Base-by-base conservation (phyloP, 345 rosid species). In the Salix suchowensis region DNA sequence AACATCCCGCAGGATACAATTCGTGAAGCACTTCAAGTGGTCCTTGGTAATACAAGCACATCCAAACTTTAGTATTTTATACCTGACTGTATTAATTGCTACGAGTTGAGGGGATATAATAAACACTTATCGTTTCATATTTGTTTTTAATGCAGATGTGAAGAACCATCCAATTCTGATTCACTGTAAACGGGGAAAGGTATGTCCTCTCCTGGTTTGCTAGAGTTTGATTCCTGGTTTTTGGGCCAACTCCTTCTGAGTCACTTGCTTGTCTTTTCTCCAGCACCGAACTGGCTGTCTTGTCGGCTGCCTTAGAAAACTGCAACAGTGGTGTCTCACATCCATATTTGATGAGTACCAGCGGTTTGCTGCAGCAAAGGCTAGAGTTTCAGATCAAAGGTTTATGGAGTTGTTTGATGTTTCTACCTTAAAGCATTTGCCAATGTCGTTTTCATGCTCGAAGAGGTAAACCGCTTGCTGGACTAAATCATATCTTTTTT, bases 241-340 rank as follows among this genome's bases (percentile, higher is more conserved):
- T 19, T 42, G 72, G 60, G 67, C 44, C 18, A 67, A 4, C 48
- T 19, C 19, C 61, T 65, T 70, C 68, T 30, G 44, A 66, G 64
- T 30, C 64, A 34, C 24, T 2, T 46, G 26, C 21, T 67, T 72
- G 37, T 68, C 30, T 18, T 71, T 24, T 72, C 40, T 86, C 52
- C 91, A 95, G 98, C 98, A 95, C 68, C 96, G 98, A 61, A 95
- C 98, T 11, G 98, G 98, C 64, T 91, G 96, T 82, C 82, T 93
- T 3, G 98, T 95, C 15, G 98, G 97, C 40, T 95, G 98, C 88
- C 80, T 95, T 86, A 91, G 98, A 81, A 95, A 91, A 81, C 77
- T 91, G 75, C 98, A 95, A 77, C 87, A 87, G 68, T 93, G 98
- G 98, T 91, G 98, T 74, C 86, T 95, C 44, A 42, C 97, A 67